Evolutionary conservation across 2,329 filamentous ascomycete species (phyloP).

Genomic region (Cephalotrichum gorgonifer): DNA sequence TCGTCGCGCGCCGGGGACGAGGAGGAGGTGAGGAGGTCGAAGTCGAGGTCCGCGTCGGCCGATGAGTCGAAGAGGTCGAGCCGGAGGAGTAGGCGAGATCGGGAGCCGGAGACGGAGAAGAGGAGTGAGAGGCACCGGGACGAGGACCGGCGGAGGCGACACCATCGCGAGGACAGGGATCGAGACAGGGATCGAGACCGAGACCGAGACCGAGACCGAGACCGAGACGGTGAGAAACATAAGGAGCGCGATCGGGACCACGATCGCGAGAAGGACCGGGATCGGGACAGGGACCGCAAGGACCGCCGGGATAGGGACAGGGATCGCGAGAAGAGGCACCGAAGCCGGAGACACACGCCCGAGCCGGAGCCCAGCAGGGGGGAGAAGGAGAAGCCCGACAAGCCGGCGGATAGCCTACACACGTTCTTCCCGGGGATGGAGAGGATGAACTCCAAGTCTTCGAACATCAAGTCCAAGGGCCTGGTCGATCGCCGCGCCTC

Average conservation of each 20-base stretch:
- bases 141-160: neutral
- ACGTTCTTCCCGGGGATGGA: neutral
- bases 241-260: slow-evolving; percentile 17
- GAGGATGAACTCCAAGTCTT: neutral
- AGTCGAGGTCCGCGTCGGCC: slow-evolving; percentile 54
- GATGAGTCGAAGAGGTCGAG: slow-evolving; percentile 45
- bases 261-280: slow-evolving; percentile 17
- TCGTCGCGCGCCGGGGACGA: slow-evolving; percentile 33
- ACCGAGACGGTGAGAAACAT: slow-evolving; percentile 26
- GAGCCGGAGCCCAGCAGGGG: slow-evolving; percentile 5
- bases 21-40: slow-evolving; percentile 18
- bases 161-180: slow-evolving; percentile 3
- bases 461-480: slow-evolving; percentile 13
- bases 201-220: slow-evolving; percentile 30
- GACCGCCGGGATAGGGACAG: slow-evolving; percentile 17
- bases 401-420: neutral
- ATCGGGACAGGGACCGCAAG: slow-evolving; percentile 17
- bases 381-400: neutral
- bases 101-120: slow-evolving; percentile 31
- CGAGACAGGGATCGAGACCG: slow-evolving; percentile 7
- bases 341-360: slow-evolving; percentile 17
- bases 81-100: slow-evolving; percentile 52
- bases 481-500: slow-evolving; percentile 22
- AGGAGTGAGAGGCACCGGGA: slow-evolving; percentile 24
- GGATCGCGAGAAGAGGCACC: slow-evolving; percentile 26